Base-by-base conservation (phyloP, 202 grass and related monocot species). In the Digitaria exilis region DNA sequence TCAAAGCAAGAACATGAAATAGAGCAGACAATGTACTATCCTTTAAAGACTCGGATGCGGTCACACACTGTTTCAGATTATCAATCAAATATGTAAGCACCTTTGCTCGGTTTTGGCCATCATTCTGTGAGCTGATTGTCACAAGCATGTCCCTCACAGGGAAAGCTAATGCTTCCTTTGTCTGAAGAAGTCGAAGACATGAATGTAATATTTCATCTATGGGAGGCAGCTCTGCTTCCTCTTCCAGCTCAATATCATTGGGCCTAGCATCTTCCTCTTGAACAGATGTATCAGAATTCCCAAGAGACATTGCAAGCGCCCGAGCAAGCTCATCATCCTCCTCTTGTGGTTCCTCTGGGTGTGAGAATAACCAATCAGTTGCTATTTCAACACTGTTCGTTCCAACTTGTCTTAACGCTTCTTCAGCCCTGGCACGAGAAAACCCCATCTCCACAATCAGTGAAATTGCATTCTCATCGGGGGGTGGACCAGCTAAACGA, bases 391-490 rank as follows among this genome's bases (percentile, higher is more conserved):
- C 96, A 89, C 93, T 99, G 68, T 96, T 96, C 48, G 89, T 90
- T 76, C 93, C 93, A 88, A 95, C 93, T 69, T 96, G 96, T 76
- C 96, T 82, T 49, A 99, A 69, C 83, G 96, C 93, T 87, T 96
- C 96, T 94, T 99, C 96, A 79, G 96, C 96, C 79, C 96, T 92
- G 29, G 85, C 91, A 78, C 89, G 91, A 82, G 93, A 84, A 85
- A 99, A 99, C 14, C 96, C 96, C 96, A 99, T 99, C 77, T 99
- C 96, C 64, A 99, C 91, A 71, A 99, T 99, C 79, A 99, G 18
- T 71, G 91, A 89, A 91, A 99, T 99, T 79, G 91, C 73, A 83
- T 87, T 88, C 84, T 98, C 96, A 52, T 98, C 96, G 69, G 93
- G 96, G 19, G 96, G 93, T 65, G 93, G 96, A 51, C 80, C 96